These are phyloP conservation scores for Diversispora eburnea DNA, from an alignment of 192 early-diverging fungal genomes.

Conservation along the genomic window DNA sequence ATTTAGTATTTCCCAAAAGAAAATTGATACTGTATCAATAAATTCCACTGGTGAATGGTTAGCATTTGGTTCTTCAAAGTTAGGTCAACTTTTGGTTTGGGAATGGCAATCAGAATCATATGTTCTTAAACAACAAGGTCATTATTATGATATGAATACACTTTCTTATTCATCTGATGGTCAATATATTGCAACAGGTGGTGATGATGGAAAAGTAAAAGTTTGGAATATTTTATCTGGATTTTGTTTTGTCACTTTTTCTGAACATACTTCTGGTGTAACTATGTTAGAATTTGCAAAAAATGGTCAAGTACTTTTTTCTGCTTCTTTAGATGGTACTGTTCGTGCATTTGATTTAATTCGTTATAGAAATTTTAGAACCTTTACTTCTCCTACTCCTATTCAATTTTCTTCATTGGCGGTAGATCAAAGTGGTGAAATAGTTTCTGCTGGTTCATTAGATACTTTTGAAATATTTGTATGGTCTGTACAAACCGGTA, in stretches of 20 bases:
- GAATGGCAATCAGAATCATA: slow-evolving; percentile 99
- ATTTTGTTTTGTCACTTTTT: slow-evolving; percentile 98
- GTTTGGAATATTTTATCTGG: slow-evolving; percentile 96
- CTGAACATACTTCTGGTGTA: slow-evolving; percentile 83
- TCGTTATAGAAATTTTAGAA: slow-evolving; percentile 97
- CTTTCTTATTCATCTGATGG: slow-evolving; percentile 89
- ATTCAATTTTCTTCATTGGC: slow-evolving; percentile 92
- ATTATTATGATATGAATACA: slow-evolving; percentile 90
- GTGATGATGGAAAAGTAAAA: slow-evolving; percentile 96
- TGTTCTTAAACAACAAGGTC: slow-evolving; percentile 98
- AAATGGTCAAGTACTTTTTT: slow-evolving; percentile 91
- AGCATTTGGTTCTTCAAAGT: slow-evolving; percentile 85
- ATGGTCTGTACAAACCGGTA: slow-evolving; percentile 99
- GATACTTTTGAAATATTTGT: slow-evolving; percentile 97
- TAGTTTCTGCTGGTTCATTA: slow-evolving; percentile 90
- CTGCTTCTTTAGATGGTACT: slow-evolving; percentile 94
- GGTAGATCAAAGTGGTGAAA: slow-evolving; percentile 94
- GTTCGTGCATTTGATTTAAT: slow-evolving; percentile 98
- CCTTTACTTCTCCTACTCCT: slow-evolving; percentile 92
- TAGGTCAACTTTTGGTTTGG: slow-evolving; percentile 98
- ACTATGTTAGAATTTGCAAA: slow-evolving; percentile 85
- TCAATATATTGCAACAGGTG: slow-evolving; percentile 92
- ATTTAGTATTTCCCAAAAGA: slow-evolving; percentile 85
- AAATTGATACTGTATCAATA: slow-evolving; percentile 85
- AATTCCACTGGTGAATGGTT: slow-evolving; percentile 96